Percentiles rank a stretch among this genome's conserved stretches.
Evolutionary conservation across 257 asterid species (phyloP).

Genomic region (Jasminum sambac): DNA sequence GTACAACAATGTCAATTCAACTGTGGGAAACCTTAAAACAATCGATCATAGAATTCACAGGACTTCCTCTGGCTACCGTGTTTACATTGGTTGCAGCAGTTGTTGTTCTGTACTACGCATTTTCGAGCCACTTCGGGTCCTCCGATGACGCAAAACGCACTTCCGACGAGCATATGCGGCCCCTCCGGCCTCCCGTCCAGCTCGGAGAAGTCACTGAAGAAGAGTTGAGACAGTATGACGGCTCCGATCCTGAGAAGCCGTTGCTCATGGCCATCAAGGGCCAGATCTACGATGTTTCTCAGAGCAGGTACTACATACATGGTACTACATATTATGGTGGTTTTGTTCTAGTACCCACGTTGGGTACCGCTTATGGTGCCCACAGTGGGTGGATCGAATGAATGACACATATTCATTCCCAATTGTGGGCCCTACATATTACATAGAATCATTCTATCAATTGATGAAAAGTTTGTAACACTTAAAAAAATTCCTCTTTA

Average conservation of each 20-base stretch:
- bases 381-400: no score
- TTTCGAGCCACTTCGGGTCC: slow-evolving; percentile 57
- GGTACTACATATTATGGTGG: slow-evolving; percentile 4
- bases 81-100: slow-evolving; percentile 72
- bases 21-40: slow-evolving; percentile 74
- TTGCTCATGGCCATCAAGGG: slow-evolving; percentile 94
- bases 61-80: slow-evolving; percentile 81
- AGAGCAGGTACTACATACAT: slow-evolving; percentile 53
- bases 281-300: slow-evolving; percentile 98
- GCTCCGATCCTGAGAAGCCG: slow-evolving; percentile 84
- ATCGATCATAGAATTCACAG: slow-evolving; percentile 78
- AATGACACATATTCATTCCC: no score
- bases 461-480: no score
- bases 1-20: slow-evolving; percentile 51
- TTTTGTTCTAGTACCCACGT: no score
- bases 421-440: no score
- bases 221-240: slow-evolving; percentile 72
- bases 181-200: slow-evolving; percentile 92
- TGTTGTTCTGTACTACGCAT: slow-evolving; percentile 61
- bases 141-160: slow-evolving; percentile 43
- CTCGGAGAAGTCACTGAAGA: slow-evolving; percentile 77
- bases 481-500: no score
- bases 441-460: no score
- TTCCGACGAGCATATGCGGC: slow-evolving; percentile 68
- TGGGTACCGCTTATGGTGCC: no score